Conservation (phyloP, 257 asterid species). For the Penstemon davidsonii region DNA sequence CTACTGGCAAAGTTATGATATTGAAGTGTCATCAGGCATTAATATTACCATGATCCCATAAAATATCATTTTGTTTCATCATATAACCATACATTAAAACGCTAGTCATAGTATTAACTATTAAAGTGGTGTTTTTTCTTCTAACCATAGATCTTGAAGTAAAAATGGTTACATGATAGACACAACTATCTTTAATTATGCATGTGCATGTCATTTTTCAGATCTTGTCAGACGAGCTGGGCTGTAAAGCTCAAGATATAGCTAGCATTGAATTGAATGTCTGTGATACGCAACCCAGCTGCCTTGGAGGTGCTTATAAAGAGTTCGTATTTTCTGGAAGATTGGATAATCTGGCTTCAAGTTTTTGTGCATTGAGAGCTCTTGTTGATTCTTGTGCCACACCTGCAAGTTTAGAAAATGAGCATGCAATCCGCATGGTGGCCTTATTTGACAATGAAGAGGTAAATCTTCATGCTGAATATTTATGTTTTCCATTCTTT, state of each 20-base stretch:
- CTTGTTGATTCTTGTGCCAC: conserved; percentile 79
- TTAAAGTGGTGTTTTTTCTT: not conserved
- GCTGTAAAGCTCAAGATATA: conserved; percentile 78
- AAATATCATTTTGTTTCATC: conserved; percentile 6
- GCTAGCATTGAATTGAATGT: conserved; percentile 84
- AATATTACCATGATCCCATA: not conserved
- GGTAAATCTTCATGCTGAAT: conserved; percentile 44
- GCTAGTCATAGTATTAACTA: not conserved
- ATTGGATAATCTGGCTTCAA: conserved; percentile 95
- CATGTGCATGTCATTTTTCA: conserved; percentile 35
- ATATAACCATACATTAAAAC: conserved; percentile 1
- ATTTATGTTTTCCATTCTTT: not conserved
- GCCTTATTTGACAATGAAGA: conserved; percentile 97
- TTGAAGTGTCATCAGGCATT: conserved; percentile 8
- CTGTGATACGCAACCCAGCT: conserved; percentile 97
- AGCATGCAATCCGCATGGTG: conserved; percentile 79
- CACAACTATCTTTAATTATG: not conserved
- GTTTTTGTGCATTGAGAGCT: conserved; percentile 96
- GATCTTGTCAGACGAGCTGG: conserved; percentile 89
- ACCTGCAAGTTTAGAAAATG: conserved; percentile 67
- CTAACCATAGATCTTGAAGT: too few species aligned
- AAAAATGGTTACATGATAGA: too few species aligned
- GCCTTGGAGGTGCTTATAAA: conserved; percentile 96
- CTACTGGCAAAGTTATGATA: conserved; percentile 6
- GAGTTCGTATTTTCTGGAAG: conserved; percentile 98